Conservation (phyloP, 345 rosid genomes). For the Cochlearia excelsa region DNA sequence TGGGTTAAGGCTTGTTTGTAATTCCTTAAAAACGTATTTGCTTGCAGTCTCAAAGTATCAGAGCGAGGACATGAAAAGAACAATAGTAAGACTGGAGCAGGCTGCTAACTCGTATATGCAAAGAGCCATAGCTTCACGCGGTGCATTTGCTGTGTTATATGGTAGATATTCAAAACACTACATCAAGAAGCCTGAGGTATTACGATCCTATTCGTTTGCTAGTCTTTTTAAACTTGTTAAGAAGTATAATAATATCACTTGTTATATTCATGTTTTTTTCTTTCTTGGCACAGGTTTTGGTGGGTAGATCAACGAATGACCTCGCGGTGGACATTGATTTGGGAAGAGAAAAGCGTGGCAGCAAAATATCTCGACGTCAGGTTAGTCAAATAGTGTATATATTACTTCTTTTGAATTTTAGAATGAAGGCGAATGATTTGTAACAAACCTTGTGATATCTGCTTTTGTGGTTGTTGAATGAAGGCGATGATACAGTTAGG, state of each 20-base stretch:
- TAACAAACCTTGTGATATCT: background rate
- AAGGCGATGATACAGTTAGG: conserved; percentile 74
- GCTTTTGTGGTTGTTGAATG: conserved; percentile 15
- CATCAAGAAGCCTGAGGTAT: conserved; percentile 78
- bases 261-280: background rate
- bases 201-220: background rate
- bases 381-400: conserved; percentile 31
- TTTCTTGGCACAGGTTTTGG: conserved; percentile 52
- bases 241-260: background rate
- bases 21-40: conserved; percentile 8
- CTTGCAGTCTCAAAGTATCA: conserved; percentile 70
- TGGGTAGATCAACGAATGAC: conserved; percentile 86
- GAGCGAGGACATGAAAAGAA: conserved; percentile 51
- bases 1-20: background rate
- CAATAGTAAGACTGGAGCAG: conserved; percentile 73
- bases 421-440: background rate
- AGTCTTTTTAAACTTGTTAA: conserved; percentile 9
- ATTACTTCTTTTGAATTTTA: conserved; percentile 4
- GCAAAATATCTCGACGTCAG: conserved; percentile 91
- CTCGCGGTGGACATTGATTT: conserved; percentile 78
- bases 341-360: conserved; percentile 72
- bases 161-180: conserved; percentile 76
- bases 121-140: conserved; percentile 67
- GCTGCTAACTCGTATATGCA: conserved; percentile 66
- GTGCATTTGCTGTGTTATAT: conserved; percentile 67